These are phyloP conservation scores for Gelatoporia subvermispora DNA, from an alignment of 768 basidiomycete genomes.

Conservation along the genomic window DNA sequence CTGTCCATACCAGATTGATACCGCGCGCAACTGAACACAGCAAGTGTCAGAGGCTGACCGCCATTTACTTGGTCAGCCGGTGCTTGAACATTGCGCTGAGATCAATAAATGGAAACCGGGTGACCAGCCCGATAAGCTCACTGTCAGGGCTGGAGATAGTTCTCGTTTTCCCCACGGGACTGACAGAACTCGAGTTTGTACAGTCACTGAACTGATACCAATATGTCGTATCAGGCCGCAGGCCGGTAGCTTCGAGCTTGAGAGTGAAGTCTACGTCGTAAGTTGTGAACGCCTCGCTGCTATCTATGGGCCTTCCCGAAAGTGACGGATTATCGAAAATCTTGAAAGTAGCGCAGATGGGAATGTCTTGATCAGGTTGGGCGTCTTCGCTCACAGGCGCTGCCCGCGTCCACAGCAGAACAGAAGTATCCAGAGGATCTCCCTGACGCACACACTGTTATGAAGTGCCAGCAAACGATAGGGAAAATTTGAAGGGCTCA, in stretches of 20 bases:
- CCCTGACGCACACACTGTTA: slow-evolving; percentile 29
- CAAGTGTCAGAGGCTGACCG: slow-evolving; percentile 47
- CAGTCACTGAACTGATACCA: slow-evolving; percentile 55
- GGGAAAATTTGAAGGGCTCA: slow-evolving; percentile 21
- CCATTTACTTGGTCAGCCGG: slow-evolving; percentile 43
- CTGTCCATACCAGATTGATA: slow-evolving; percentile 50
- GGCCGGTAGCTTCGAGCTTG: slow-evolving; percentile 50
- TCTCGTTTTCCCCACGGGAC: slow-evolving; percentile 46
- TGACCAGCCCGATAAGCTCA: slow-evolving; percentile 20
- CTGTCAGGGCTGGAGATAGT: slow-evolving; percentile 45
- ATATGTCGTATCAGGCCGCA: slow-evolving; percentile 49
- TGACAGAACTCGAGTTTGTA: slow-evolving; percentile 36
- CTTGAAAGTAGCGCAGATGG: slow-evolving; percentile 45
- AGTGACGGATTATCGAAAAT: slow-evolving; percentile 34
- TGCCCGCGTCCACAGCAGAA: slow-evolving; percentile 57
- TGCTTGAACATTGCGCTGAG: slow-evolving; percentile 30
- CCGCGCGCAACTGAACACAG: slow-evolving; percentile 56
- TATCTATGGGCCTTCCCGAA: slow-evolving; percentile 31
- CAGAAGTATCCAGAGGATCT: slow-evolving; percentile 49
- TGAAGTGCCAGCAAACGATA: background rate
- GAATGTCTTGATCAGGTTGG: slow-evolving; percentile 44
- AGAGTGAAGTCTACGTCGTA: slow-evolving; percentile 58
- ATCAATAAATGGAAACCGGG: no score
- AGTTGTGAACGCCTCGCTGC: slow-evolving; percentile 47
- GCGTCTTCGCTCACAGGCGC: slow-evolving; percentile 24